Evolutionary conservation across 2,329 filamentous ascomycete genomes (phyloP).

Genomic region (Cytospora mali): DNA sequence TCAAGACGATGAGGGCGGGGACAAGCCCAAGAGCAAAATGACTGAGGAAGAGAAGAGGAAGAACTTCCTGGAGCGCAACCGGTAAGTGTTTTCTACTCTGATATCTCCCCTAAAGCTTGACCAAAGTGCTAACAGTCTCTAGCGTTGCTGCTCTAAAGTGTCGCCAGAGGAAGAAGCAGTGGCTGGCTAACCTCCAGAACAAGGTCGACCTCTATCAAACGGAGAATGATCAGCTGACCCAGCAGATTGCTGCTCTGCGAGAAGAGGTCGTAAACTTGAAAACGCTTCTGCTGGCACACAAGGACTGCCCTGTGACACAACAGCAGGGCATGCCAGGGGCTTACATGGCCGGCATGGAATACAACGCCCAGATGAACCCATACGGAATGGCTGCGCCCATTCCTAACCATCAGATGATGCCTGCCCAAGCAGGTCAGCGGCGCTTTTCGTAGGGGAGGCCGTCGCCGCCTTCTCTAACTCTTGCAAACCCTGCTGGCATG

Average conservation of each 20-base stretch:
- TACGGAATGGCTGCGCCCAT: slow-evolving; percentile 61
- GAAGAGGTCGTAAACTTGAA: slow-evolving; percentile 96
- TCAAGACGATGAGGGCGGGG: slow-evolving; percentile 59
- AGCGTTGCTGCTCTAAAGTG: slow-evolving; percentile 97
- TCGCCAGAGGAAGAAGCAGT: slow-evolving; percentile 97
- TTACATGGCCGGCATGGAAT: slow-evolving; percentile 57
- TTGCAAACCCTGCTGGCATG: background rate
- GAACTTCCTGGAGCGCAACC: slow-evolving; percentile 95
- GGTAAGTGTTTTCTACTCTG: slow-evolving; percentile 58
- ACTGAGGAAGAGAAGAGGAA: slow-evolving; percentile 98
- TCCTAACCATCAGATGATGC: slow-evolving; percentile 56
- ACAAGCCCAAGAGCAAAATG: slow-evolving; percentile 77
- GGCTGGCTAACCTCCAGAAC: slow-evolving; percentile 89
- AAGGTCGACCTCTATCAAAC: slow-evolving; percentile 93
- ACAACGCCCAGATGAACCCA: slow-evolving; percentile 59
- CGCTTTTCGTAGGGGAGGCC: slow-evolving; percentile 54
- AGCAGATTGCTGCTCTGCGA: slow-evolving; percentile 79
- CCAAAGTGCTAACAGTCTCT: slow-evolving; percentile 2
- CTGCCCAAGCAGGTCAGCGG: slow-evolving; percentile 56
- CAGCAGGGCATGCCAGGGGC: slow-evolving; percentile 71
- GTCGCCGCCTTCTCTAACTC: background rate
- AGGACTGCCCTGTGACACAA: slow-evolving; percentile 92
- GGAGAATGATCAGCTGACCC: slow-evolving; percentile 86
- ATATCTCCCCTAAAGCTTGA: background rate
- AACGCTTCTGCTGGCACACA: slow-evolving; percentile 88